Evolutionary conservation across 306 rosid genomes (phyloP).

Genomic region (Benincasa hispida): DNA sequence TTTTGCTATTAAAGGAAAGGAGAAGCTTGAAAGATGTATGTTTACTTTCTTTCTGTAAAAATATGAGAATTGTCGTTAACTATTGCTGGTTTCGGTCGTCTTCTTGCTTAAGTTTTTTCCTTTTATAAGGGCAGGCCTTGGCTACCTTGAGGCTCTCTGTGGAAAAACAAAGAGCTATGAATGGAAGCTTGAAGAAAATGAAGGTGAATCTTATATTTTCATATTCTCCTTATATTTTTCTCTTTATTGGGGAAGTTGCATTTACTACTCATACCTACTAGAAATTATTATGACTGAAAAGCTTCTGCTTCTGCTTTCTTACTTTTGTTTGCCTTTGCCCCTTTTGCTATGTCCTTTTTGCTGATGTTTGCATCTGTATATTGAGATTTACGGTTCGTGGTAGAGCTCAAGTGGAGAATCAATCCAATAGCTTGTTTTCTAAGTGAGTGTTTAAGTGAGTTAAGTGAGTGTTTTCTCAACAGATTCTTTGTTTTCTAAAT

Average conservation of each 20-base stretch:
- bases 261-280: background rate
- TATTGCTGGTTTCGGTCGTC: background rate
- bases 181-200: constrained; percentile 57
- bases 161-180: constrained; percentile 47
- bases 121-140: constrained; percentile 40
- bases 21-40: constrained; percentile 54
- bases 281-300: background rate
- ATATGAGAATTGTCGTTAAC: background rate
- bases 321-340: background rate
- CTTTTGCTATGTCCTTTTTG: background rate
- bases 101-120: background rate
- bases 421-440: background rate
- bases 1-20: constrained; percentile 51
- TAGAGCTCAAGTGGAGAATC: background rate
- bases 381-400: background rate
- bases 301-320: background rate
- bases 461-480: background rate
- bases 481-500: background rate
- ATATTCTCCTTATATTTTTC: background rate
- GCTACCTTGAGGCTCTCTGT: constrained; percentile 31
- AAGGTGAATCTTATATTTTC: constrained; percentile 31
- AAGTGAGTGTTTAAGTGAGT: no score
- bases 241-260: background rate
- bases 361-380: background rate
- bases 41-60: background rate